phyloP scores from a whole-genome alignment of 2,329 filamentous ascomycete species.

The Aulographum hederae region DNA sequence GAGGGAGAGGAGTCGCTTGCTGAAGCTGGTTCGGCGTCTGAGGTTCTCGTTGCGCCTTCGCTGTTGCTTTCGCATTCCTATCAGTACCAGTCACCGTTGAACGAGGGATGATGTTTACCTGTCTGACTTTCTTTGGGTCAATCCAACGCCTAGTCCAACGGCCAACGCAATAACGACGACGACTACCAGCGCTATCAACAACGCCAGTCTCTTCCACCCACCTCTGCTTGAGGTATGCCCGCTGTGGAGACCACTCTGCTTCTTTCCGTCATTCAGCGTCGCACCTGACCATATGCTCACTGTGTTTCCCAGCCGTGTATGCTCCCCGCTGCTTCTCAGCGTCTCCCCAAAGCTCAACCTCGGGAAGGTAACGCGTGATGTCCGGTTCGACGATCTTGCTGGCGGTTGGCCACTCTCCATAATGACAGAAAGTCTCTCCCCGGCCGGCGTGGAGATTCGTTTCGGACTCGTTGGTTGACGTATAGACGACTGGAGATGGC shows the following conservation, averaged over 20 bases:
- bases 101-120: too few relatives aligned
- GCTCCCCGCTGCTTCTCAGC: slow-evolving; percentile 3
- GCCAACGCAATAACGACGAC: slow-evolving; percentile 20
- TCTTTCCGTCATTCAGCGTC: not conserved
- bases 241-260: not conserved
- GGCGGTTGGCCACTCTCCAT: slow-evolving; percentile 12
- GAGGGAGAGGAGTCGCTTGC: slow-evolving; percentile 3
- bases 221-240: slow-evolving; percentile 13
- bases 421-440: slow-evolving; percentile 21
- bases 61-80: not conserved
- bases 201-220: slow-evolving; percentile 19
- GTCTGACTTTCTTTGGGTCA: slow-evolving; percentile 13
- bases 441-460: slow-evolving; percentile 23
- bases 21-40: not conserved
- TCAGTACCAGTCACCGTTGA: not conserved
- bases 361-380: not conserved
- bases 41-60: not conserved
- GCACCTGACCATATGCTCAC: not conserved
- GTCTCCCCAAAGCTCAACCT: not conserved
- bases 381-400: not conserved
- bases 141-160: slow-evolving; percentile 20
- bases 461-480: slow-evolving; percentile 14
- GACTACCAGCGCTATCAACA: slow-evolving; percentile 19
- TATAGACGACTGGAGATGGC: not conserved
- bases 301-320: slow-evolving; percentile 1